Evolutionary conservation across 306 rosid genomes (phyloP).

Genomic region (Myrica gale): DNA sequence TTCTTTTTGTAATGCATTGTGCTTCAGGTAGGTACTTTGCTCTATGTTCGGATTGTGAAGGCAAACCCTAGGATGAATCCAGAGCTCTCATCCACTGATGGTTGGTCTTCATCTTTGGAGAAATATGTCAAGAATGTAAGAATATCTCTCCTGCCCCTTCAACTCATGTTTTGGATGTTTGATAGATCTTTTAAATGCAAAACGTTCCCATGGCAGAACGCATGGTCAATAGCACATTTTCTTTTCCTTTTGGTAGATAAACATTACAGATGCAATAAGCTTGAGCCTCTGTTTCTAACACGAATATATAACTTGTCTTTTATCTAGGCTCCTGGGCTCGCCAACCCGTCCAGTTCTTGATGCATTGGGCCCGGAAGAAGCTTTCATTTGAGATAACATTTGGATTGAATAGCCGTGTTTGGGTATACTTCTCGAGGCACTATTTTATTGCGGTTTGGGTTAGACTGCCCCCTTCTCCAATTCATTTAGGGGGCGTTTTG

Average conservation of each 20-base stretch:
- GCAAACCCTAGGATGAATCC: slow-evolving; percentile 91
- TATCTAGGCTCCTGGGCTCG: slow-evolving; percentile 65
- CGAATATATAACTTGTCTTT: slow-evolving; percentile 4
- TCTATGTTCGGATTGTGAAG: slow-evolving; percentile 73
- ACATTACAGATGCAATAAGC: neutral
- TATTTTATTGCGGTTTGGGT: slow-evolving; percentile 1
- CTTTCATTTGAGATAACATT: slow-evolving; percentile 80
- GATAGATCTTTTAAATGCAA: neutral
- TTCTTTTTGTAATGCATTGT: too few relatives aligned
- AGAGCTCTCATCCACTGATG: slow-evolving; percentile 83
- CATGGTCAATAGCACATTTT: neutral
- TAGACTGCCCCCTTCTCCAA: slow-evolving; percentile 2
- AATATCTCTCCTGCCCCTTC: neutral
- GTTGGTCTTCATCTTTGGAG: slow-evolving; percentile 41
- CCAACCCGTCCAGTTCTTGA: slow-evolving; percentile 82
- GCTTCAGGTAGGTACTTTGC: slow-evolving; percentile 70
- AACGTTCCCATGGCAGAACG: neutral
- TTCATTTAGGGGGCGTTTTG: too few relatives aligned
- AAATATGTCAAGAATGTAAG: slow-evolving; percentile 83
- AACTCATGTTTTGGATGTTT: neutral
- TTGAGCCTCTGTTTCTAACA: neutral
- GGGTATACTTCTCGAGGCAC: slow-evolving; percentile 46
- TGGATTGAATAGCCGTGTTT: slow-evolving; percentile 90
- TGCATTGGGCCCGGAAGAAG: too few relatives aligned
- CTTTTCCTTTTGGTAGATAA: neutral